Base-by-base conservation (phyloP, 257 asterid species). In the Gynochthodes officinalis region DNA sequence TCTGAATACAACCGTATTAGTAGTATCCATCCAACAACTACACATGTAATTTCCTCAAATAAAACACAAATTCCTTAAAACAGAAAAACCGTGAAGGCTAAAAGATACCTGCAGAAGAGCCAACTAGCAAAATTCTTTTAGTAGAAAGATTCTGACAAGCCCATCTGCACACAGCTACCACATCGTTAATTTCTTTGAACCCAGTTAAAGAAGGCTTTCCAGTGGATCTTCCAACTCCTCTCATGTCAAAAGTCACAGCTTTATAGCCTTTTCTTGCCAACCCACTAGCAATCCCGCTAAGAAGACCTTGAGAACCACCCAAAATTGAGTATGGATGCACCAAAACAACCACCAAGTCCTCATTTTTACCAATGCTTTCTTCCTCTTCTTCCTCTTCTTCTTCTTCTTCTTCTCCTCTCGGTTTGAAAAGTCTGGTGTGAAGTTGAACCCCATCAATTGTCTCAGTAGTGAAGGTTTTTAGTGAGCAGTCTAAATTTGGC, bases 281-380 rank as follows among this genome's bases (percentile, higher is more conserved):
- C 75, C 88, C 83, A 48, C 71, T 49, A 2, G 87, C 87, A 43
- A 86, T 80, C 49, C 89, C 89, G 49, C 75, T 73, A 53, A 79
- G 67, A 10, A 86, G 77, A 57, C 76, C 79, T 70, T 69, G 89
- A 58, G 78, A 72, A 39, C 89, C 89, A 11, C 91, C 92, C 75
- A 82, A 49, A 63, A 87, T 48, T 4, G 92, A 82, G 66, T 84
- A 87, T 3, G 88, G 92, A 75, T 87, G 90, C n/a, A 87, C 90
- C 61, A 87, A 73, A 35, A 87, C 86, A 19, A 83, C 73, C 16
- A 71, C 84, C 46, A 76, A 42, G 14, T 65, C 69, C 33, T 35
- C 64, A 27, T 70, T 42, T 35, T 7, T 58, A 18, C 42, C 54
- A 2, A 19, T 37, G 3, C 32, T 50, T 30, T 42, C 33, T 1